Base-by-base conservation (phyloP, 2,329 filamentous ascomycete genomes). In the Diaporthe amygdali region DNA sequence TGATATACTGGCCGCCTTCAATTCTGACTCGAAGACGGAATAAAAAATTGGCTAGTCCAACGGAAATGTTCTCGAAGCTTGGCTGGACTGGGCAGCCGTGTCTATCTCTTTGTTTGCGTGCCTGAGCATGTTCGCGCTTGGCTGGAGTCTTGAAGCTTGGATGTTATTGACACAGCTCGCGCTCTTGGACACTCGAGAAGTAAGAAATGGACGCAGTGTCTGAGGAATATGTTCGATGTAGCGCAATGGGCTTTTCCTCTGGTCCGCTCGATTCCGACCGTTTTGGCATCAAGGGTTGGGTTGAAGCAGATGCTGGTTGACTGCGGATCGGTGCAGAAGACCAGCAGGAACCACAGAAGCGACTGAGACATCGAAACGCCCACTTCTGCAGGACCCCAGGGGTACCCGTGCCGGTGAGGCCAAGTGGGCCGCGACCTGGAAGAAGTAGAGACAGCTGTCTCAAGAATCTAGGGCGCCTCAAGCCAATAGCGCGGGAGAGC, bases 321-420 rank as follows among this genome's bases (percentile, higher is more conserved):
- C 30, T 47, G 56, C 56, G 56, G 56, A 63, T 63, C 41, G 56
- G 41, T 63, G 56, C 56, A 63, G 41, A 46, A 64, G 59, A 49
- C 59, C 59, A 52, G 34, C 55, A 69, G 68, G 44, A 69, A 64
- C 67, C 30, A 61, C 69, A 68, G 49, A 37, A 55, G 69, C 52
- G 49, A 63, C 64, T 46, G 54, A 71, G 69, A 71, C 69, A 63
- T 52, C 46, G 64, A 71, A 56, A 68, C 66, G 49, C 54, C 64
- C 52, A 52, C 39, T 61, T 47, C 69, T 71, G 69, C 69, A 71
- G 69, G 69, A 41, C 46, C 44, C 64, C 69, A 68, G 44, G 64
- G 64, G 64, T 20, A 34, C 20, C 47, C 25, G 46, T 30, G 37
- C 67, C 67, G 54, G 44, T 64, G 59, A 64, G 59, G 30, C 44